phyloP scores from a whole-genome alignment of 768 basidiomycete genomes.

The Fomitopsis serialis region DNA sequence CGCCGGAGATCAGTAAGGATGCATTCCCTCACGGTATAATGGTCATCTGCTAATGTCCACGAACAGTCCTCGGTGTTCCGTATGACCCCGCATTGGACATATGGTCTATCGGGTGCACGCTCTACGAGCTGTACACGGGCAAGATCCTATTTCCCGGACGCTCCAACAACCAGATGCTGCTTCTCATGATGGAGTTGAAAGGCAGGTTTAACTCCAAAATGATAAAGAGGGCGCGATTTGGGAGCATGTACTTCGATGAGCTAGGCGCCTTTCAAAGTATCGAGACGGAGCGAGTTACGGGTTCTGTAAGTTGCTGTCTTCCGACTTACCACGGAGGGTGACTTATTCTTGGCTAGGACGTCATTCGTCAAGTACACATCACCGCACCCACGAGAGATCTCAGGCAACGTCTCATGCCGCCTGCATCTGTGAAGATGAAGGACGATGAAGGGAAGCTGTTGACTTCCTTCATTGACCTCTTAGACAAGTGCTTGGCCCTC shows the following conservation, averaged over 20 bases:
- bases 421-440: constrained; percentile 69
- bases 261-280: constrained; percentile 81
- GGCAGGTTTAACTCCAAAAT: constrained; percentile 90
- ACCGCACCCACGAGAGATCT: constrained; percentile 82
- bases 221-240: constrained; percentile 93
- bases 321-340: background rate
- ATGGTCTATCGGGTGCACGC: constrained; percentile 96
- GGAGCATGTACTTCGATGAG: constrained; percentile 90
- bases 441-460: constrained; percentile 86
- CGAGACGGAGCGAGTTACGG: constrained; percentile 80
- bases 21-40: constrained; percentile 3
- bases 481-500: constrained; percentile 86
- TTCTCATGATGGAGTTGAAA: constrained; percentile 97
- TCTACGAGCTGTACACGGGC: constrained; percentile 94
- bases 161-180: constrained; percentile 96
- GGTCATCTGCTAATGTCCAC: constrained; percentile 1
- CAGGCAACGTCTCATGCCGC: constrained; percentile 75
- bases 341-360: constrained; percentile 48
- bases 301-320: constrained; percentile 54
- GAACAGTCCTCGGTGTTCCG: constrained; percentile 83
- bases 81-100: constrained; percentile 93
- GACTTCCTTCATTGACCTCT: constrained; percentile 76
- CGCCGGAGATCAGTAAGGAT: constrained; percentile 92
- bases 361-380: constrained; percentile 74
- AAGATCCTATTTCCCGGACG: constrained; percentile 97